Conservation (phyloP, 306 rosid genomes). For the Quercus suber region DNA sequence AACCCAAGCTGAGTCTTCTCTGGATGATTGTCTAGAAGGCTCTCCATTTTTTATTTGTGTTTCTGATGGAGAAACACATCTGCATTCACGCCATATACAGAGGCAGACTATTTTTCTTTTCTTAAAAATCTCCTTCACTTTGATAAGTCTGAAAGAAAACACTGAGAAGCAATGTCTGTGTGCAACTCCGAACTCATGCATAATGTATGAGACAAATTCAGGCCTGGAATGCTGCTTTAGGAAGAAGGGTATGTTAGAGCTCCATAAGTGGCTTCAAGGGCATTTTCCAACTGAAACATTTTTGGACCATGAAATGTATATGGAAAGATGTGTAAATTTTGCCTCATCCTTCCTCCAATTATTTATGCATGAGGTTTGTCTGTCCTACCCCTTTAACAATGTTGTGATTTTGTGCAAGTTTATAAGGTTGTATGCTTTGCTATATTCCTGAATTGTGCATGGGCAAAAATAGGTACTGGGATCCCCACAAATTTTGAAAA, state of each 20-base stretch:
- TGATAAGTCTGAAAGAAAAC: slow-evolving; percentile 40
- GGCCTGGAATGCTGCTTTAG: slow-evolving; percentile 40
- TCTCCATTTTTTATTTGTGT: slow-evolving; percentile 71
- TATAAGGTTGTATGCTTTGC: too few relatives aligned
- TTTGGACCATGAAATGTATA: slow-evolving; percentile 40
- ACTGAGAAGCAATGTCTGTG: slow-evolving; percentile 30
- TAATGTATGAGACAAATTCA: slow-evolving; percentile 23
- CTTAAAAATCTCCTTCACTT: slow-evolving; percentile 54
- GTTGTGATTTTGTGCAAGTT: slow-evolving; percentile 1
- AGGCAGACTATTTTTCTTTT: slow-evolving; percentile 74
- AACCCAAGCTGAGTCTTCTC: slow-evolving; percentile 28
- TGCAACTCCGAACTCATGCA: slow-evolving; percentile 36
- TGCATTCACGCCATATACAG: slow-evolving; percentile 55
- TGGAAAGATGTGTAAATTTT: slow-evolving; percentile 54
- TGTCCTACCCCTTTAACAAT: neutral
- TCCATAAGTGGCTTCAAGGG: slow-evolving; percentile 68
- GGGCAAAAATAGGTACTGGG: too few relatives aligned
- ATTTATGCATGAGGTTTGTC: slow-evolving; percentile 72
- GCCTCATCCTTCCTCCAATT: slow-evolving; percentile 73
- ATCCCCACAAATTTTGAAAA: too few relatives aligned
- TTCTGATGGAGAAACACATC: slow-evolving; percentile 44
- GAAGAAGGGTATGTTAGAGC: slow-evolving; percentile 56
- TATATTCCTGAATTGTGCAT: too few relatives aligned
- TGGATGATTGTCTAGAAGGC: slow-evolving; percentile 63
- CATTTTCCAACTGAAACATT: slow-evolving; percentile 53